A percentile compares a stretch with the other conserved stretches of the same genome.
These are phyloP conservation scores for Iberis pinnata DNA, from an alignment of 345 rosid species.

Conservation along the genomic window DNA sequence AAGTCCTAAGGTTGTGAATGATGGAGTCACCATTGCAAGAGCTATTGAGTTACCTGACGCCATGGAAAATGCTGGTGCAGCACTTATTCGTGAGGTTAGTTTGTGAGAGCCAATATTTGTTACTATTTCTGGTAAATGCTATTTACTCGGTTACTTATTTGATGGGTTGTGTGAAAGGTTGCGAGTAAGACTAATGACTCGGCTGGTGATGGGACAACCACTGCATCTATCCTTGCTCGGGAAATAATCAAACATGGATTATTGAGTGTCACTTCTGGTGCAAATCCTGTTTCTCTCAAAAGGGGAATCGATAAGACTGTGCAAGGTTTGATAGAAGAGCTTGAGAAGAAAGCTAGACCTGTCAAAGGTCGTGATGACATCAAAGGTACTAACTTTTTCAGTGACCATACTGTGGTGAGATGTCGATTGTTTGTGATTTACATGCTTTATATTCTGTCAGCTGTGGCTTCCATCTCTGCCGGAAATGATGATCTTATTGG, in stretches of 20 bases:
- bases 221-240: slow-evolving; percentile 76
- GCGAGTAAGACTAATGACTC: slow-evolving; percentile 68
- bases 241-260: slow-evolving; percentile 67
- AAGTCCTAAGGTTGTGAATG: slow-evolving; percentile 58
- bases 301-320: slow-evolving; percentile 62
- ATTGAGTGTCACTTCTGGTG: slow-evolving; percentile 70
- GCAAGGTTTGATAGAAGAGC: slow-evolving; percentile 44
- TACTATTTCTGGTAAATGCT: no score
- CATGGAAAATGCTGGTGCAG: slow-evolving; percentile 73
- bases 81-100: slow-evolving; percentile 83
- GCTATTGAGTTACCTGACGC: slow-evolving; percentile 68
- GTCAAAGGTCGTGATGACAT: slow-evolving; percentile 57
- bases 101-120: no score
- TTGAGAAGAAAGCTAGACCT: slow-evolving; percentile 48
- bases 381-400: slow-evolving; percentile 56
- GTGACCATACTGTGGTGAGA: no score
- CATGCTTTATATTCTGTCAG: slow-evolving; percentile 24
- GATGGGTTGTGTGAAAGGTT: slow-evolving; percentile 37
- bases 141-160: no score
- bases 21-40: slow-evolving; percentile 75
- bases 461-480: slow-evolving; percentile 86
- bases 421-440: no score
- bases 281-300: slow-evolving; percentile 65
- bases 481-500: slow-evolving; percentile 78
- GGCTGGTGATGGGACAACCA: slow-evolving; percentile 92